Conservation (phyloP, 2,329 filamentous ascomycete species). For the Cryoendolithus antarcticus region DNA sequence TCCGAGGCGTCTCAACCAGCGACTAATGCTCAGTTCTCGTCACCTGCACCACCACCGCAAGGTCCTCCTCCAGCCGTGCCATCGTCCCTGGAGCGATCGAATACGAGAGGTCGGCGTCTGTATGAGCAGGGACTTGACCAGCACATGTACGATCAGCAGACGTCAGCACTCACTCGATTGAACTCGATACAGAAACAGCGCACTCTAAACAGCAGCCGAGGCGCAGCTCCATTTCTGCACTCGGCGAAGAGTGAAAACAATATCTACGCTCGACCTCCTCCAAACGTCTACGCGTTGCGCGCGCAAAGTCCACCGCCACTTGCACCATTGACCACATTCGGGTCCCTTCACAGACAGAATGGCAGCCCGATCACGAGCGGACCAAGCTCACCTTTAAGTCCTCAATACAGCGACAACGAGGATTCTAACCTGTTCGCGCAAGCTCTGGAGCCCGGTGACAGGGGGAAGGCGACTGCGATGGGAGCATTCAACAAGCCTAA, state of each 20-base stretch:
- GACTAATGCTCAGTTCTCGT: slow-evolving; percentile 15
- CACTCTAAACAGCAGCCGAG: slow-evolving; percentile 36
- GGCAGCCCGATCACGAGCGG: slow-evolving; percentile 28
- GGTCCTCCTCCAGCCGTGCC: slow-evolving; percentile 11
- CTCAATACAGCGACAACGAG: slow-evolving; percentile 42
- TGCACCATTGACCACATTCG: slow-evolving; percentile 24
- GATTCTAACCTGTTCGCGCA: slow-evolving; percentile 49
- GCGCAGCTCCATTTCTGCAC: slow-evolving; percentile 28
- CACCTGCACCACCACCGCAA: slow-evolving; percentile 14
- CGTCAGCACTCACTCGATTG: slow-evolving; percentile 62
- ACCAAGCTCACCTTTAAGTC: slow-evolving; percentile 46
- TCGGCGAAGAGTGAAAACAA: slow-evolving; percentile 51
- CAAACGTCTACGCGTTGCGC: slow-evolving; percentile 16
- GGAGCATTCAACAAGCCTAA: slow-evolving; percentile 60
- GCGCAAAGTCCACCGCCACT: slow-evolving; percentile 26
- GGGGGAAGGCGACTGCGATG: slow-evolving; percentile 68
- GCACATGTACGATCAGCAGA: slow-evolving; percentile 68
- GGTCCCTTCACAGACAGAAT: slow-evolving; percentile 23
- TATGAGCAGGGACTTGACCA: slow-evolving; percentile 76
- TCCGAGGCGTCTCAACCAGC: slow-evolving; percentile 64
- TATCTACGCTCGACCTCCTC: slow-evolving; percentile 37
- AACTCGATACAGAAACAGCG: slow-evolving; percentile 63
- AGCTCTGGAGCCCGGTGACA: slow-evolving; percentile 61
- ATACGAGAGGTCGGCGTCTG: slow-evolving; percentile 59
- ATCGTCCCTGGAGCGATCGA: slow-evolving; percentile 46